A percentile compares a stretch with the other conserved stretches of the same genome.
Evolutionary conservation across 169 alveolate genomes (phyloP).

Genomic region (Amoebophrya sp.): DNA sequence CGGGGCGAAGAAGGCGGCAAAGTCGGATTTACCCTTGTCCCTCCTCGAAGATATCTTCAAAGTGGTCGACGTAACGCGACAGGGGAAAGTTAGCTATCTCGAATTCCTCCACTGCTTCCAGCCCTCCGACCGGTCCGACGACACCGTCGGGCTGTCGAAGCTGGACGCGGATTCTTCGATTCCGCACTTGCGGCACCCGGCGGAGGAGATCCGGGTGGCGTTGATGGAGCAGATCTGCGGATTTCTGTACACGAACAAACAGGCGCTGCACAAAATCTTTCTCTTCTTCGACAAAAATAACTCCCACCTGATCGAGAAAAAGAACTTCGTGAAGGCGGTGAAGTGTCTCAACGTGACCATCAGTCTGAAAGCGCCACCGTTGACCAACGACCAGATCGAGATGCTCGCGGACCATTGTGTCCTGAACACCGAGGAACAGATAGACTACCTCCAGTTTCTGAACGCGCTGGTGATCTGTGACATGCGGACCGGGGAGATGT

Average conservation of each 20-base stretch:
- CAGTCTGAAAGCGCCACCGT: neutral
- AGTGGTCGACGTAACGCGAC: neutral
- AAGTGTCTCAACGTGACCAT: neutral
- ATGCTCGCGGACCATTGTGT: neutral
- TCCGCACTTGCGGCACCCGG: neutral
- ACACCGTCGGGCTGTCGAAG: neutral
- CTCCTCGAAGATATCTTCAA: constrained; percentile 10
- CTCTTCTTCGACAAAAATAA: neutral
- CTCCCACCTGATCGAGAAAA: neutral
- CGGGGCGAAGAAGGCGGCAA: neutral
- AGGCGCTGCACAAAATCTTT: neutral
- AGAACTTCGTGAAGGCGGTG: neutral
- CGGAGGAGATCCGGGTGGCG: constrained; percentile 15
- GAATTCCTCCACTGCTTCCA: constrained; percentile 4
- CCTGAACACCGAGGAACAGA: neutral
- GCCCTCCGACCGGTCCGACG: neutral
- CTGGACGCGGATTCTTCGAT: neutral
- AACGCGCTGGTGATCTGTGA: neutral
- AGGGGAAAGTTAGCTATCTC: neutral
- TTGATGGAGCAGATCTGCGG: constrained; percentile 17
- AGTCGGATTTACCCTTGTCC: neutral
- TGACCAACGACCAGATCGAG: neutral
- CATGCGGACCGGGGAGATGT: neutral
- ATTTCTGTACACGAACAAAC: neutral
- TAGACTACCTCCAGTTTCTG: neutral